Evolutionary conservation across 164 flowering plant species (phyloP).

Genomic region (Umbellularia californica): DNA sequence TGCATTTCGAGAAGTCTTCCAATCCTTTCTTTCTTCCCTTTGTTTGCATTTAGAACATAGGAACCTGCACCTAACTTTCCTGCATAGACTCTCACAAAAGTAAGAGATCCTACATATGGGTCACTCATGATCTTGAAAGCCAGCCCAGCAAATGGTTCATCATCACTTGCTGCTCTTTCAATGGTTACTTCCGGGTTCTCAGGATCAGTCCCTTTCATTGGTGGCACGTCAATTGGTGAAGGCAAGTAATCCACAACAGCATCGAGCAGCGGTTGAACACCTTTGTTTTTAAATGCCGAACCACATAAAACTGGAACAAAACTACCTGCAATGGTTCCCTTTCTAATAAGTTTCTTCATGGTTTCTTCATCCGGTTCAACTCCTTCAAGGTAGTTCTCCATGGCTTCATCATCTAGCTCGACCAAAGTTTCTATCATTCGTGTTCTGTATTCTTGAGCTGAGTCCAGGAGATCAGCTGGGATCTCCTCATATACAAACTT

Average conservation of each 20-base stretch:
- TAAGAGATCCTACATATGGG: constrained; percentile 86
- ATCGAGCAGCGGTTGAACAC: constrained; percentile 92
- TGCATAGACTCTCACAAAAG: constrained; percentile 86
- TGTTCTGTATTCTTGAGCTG: constrained; percentile 66
- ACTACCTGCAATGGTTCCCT: constrained; percentile 61
- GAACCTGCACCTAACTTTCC: constrained; percentile 81
- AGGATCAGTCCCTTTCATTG: constrained; percentile 89
- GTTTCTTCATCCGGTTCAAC: constrained; percentile 83
- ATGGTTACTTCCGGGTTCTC: constrained; percentile 65
- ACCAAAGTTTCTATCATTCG: constrained; percentile 71
- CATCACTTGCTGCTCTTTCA: constrained; percentile 66
- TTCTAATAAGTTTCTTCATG: constrained; percentile 67
- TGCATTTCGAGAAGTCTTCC: constrained; percentile 97
- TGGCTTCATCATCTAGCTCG: constrained; percentile 77
- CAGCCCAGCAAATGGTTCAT: constrained; percentile 87
- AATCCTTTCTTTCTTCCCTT: constrained; percentile 90
- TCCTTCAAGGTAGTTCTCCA: constrained; percentile 89
- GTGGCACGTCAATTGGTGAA: constrained; percentile 83
- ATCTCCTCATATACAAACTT: constrained; percentile 75
- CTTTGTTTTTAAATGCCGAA: constrained; percentile 94
- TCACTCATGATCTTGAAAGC: constrained; percentile 98
- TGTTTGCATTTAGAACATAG: constrained; percentile 84
- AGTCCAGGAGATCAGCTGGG: constrained; percentile 68
- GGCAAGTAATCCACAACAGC: constrained; percentile 91
- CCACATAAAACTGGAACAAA: constrained; percentile 96